These are phyloP conservation scores for Fomitopsis schrenkii DNA, from an alignment of 1,284 basidiomycete species.

Conservation along the genomic window DNA sequence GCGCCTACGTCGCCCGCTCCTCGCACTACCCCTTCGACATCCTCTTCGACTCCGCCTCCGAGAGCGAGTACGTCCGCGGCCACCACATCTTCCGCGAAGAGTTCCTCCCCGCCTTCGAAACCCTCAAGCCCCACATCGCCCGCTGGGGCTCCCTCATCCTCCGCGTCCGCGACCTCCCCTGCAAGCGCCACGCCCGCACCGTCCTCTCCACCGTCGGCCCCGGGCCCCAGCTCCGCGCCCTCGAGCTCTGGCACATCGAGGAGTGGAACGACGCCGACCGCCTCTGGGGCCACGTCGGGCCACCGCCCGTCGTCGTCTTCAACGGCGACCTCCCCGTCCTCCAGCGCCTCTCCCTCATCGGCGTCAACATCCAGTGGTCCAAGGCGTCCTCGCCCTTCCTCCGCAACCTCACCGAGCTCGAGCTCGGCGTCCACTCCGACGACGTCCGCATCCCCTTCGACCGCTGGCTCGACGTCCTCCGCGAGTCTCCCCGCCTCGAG, in stretches of 20 bases:
- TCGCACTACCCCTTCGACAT: constrained; percentile 43
- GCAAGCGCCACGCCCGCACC: constrained; percentile 48
- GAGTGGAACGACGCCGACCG: constrained; percentile 44
- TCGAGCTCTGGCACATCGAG: constrained; percentile 63
- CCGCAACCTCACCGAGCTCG: constrained; percentile 41
- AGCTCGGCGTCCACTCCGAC: constrained; percentile 57
- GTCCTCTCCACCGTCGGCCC: constrained; percentile 44
- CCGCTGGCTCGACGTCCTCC: constrained; percentile 49
- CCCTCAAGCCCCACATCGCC: constrained; percentile 43
- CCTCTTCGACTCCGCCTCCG: constrained; percentile 50
- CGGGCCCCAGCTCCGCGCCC: constrained; percentile 47
- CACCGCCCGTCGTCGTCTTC: constrained; percentile 54
- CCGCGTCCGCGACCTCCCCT: constrained; percentile 51
- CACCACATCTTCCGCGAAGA: constrained; percentile 41
- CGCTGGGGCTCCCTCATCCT: constrained; percentile 56
- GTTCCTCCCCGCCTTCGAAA: constrained; percentile 43
- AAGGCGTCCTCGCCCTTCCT: constrained; percentile 43
- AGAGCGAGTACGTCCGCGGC: constrained; percentile 40
- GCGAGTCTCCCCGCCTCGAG: constrained; percentile 40
- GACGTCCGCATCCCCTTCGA: constrained; percentile 50
- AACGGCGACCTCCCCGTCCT: constrained; percentile 43
- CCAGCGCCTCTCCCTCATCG: constrained; percentile 52
- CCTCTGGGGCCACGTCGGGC: constrained; percentile 44
- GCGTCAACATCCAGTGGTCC: constrained; percentile 59
- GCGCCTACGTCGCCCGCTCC: constrained; percentile 40